Conservation (phyloP, 2,329 filamentous ascomycete genomes). For the Lachnellula willkommii region DNA sequence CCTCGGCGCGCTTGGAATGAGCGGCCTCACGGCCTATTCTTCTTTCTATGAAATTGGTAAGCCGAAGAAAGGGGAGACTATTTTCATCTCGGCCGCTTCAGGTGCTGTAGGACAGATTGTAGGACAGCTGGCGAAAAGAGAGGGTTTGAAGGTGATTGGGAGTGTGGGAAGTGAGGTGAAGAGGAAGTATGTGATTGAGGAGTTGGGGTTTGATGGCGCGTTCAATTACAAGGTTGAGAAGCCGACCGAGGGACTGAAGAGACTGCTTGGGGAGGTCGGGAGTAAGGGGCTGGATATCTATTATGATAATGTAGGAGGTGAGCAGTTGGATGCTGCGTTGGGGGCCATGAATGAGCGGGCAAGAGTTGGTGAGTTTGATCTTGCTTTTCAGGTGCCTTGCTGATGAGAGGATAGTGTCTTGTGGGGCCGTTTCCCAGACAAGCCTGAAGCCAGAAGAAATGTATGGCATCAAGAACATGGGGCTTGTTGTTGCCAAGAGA, state of each 20-base stretch:
- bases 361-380: conserved; percentile 42
- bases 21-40: conserved; percentile 64
- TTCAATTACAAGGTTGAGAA: conserved; percentile 79
- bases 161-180: conserved; percentile 71
- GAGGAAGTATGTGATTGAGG: conserved; percentile 65
- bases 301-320: conserved; percentile 74
- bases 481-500: conserved; percentile 53
- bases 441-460: conserved; percentile 47
- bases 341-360: conserved; percentile 56
- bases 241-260: conserved; percentile 53
- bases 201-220: conserved; percentile 64
- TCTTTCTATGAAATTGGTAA: conserved; percentile 70
- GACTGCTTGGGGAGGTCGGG: conserved; percentile 47
- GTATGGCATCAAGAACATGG: conserved; percentile 58
- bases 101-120: conserved; percentile 70
- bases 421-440: conserved; percentile 63
- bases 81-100: conserved; percentile 66
- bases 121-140: conserved; percentile 64
- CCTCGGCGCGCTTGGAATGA: conserved; percentile 71
- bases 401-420: conserved; percentile 36
- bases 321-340: conserved; percentile 64
- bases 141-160: conserved; percentile 67
- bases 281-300: conserved; percentile 71
- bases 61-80: conserved; percentile 63
- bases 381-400: not conserved